phyloP scores from a whole-genome alignment of 176 grass and related monocot species.

The Saccharum officinarum region DNA sequence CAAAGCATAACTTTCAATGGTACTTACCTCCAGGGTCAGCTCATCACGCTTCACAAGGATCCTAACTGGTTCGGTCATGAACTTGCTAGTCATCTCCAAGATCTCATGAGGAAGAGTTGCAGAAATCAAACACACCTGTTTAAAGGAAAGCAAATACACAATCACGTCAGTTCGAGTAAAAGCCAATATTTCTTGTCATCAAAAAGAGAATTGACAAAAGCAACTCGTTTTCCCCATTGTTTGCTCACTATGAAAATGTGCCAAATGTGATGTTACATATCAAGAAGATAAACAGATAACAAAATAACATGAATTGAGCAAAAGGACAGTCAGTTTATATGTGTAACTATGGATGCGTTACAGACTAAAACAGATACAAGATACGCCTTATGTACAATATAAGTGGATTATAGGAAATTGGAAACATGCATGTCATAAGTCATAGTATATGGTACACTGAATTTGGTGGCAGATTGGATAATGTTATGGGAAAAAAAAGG shows the following conservation, averaged over 20 bases:
- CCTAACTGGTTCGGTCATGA: conserved; percentile 87
- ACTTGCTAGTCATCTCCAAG: conserved; percentile 92
- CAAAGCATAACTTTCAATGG: conserved; percentile 8
- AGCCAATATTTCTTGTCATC: not conserved
- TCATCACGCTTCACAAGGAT: conserved; percentile 99
- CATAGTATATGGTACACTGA: not conserved
- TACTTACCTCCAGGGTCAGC: conserved; percentile 91
- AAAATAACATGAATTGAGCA: not conserved
- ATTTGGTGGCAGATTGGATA: not conserved
- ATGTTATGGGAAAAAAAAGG: not conserved
- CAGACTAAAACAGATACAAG: not conserved
- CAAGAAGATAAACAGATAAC: not conserved
- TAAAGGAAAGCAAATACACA: not conserved
- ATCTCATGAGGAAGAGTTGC: conserved; percentile 93
- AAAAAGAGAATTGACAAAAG: not conserved
- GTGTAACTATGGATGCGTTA: not conserved
- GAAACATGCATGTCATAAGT: not conserved
- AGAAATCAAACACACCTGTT: conserved; percentile 73
- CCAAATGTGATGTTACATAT: not conserved
- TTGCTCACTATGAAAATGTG: not conserved
- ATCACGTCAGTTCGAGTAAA: not conserved
- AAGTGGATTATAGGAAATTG: not conserved
- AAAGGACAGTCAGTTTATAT: not conserved
- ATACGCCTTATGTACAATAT: not conserved
- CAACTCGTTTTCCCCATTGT: not conserved